A percentile compares a stretch with the other conserved stretches of the same genome.
These are phyloP conservation scores for Scleroderma citrinum DNA, from an alignment of 768 basidiomycete genomes.

Conservation along the genomic window DNA sequence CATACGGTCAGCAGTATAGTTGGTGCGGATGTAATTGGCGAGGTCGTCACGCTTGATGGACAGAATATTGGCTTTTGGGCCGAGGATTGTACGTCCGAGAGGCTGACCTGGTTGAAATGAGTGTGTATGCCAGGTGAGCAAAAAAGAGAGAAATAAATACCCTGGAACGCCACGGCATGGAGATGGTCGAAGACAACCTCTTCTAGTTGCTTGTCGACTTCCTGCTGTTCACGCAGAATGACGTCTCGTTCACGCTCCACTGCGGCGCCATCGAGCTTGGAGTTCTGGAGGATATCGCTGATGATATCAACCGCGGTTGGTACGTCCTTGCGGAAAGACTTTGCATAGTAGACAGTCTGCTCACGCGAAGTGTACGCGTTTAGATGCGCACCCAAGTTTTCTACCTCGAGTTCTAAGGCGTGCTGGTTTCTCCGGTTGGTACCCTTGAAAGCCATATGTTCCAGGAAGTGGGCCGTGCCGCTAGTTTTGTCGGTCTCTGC, in stretches of 20 bases:
- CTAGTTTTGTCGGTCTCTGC: slow-evolving; percentile 94
- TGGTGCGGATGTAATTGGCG: slow-evolving; percentile 86
- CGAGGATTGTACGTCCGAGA: slow-evolving; percentile 95
- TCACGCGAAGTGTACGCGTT: slow-evolving; percentile 99
- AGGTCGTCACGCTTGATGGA: slow-evolving; percentile 93
- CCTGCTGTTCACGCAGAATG: slow-evolving; percentile 95
- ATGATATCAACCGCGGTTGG: slow-evolving; percentile 91
- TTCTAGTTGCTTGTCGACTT: slow-evolving; percentile 97
- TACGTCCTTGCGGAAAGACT: slow-evolving; percentile 96
- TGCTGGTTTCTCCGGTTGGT: slow-evolving; percentile 86
- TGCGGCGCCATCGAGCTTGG: slow-evolving; percentile 80
- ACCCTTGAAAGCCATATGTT: slow-evolving; percentile 98
- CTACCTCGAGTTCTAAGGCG: slow-evolving; percentile 91
- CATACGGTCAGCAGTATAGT: slow-evolving; percentile 99
- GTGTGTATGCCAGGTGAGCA: slow-evolving; percentile 4
- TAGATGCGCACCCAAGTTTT: slow-evolving; percentile 94
- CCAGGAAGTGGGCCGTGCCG: slow-evolving; percentile 97
- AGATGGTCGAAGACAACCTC: slow-evolving; percentile 99
- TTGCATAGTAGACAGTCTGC: slow-evolving; percentile 99
- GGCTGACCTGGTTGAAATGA: slow-evolving; percentile 62
- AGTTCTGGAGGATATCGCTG: slow-evolving; percentile 95
- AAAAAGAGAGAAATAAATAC: slow-evolving; percentile 41
- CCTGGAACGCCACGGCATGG: slow-evolving; percentile 94
- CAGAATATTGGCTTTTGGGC: slow-evolving; percentile 91
- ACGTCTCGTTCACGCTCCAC: slow-evolving; percentile 96